These are phyloP conservation scores for Geosmithia morbida DNA, from an alignment of 2,329 filamentous ascomycete species.

Conservation along the genomic window DNA sequence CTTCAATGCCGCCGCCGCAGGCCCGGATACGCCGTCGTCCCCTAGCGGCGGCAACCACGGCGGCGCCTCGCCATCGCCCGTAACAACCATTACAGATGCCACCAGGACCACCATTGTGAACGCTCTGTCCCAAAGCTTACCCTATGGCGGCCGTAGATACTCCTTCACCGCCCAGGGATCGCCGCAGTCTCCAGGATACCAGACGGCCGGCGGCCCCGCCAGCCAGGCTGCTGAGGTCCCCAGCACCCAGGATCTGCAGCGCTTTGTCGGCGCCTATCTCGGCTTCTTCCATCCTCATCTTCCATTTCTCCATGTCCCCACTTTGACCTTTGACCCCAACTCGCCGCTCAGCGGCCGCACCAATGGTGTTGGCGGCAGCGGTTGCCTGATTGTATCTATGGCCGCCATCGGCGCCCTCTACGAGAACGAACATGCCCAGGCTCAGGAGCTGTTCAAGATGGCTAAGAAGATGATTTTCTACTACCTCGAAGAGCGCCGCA, in stretches of 20 bases:
- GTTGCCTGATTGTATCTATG: conserved; percentile 74
- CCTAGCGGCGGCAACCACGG: conserved; percentile 49
- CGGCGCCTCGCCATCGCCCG: conserved; percentile 25
- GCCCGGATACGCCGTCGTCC: conserved; percentile 61
- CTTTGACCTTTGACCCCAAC: conserved; percentile 75
- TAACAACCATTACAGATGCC: conserved; percentile 50
- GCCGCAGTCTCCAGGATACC: conserved; percentile 36
- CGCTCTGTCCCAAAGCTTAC: conserved; percentile 41
- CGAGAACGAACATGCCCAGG: conserved; percentile 66
- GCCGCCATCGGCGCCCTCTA: conserved; percentile 72
- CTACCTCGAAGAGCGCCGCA: conserved; percentile 82
- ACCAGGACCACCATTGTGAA: conserved; percentile 47
- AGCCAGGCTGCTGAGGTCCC: conserved; percentile 46
- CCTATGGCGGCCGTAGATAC: conserved; percentile 49
- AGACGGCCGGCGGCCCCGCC: conserved; percentile 31
- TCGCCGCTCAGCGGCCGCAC: conserved; percentile 44
- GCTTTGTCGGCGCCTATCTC: conserved; percentile 82
- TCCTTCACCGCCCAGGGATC: conserved; percentile 41
- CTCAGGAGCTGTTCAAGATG: conserved; percentile 78
- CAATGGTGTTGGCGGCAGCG: conserved; percentile 58
- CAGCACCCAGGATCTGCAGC: conserved; percentile 72
- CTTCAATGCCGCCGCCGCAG: conserved; percentile 30
- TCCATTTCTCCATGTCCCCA: conserved; percentile 87
- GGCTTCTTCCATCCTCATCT: conserved; percentile 87
- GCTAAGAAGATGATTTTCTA: conserved; percentile 92